A percentile compares a stretch with the other conserved stretches of the same genome.
Conservation (phyloP, 257 asterid species). For the Solanum chiquidenum region DNA sequence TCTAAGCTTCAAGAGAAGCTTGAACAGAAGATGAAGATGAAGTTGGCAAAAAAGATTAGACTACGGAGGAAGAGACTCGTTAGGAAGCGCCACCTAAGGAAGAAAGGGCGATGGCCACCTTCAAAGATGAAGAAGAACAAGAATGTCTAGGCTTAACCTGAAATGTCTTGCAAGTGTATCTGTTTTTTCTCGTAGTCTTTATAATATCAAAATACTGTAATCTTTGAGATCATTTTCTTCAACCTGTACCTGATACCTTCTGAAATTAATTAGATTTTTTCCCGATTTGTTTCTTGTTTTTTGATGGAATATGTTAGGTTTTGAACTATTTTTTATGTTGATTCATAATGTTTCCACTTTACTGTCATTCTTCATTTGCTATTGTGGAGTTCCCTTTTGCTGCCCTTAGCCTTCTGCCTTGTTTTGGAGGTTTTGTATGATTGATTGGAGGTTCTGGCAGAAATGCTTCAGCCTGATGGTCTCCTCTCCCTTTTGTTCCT, state of each 20-base stretch:
- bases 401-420: background rate
- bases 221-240: slow-evolving; percentile 3
- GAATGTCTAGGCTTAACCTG: slow-evolving; percentile 43
- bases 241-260: background rate
- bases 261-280: background rate
- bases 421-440: background rate
- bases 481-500: background rate
- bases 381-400: background rate
- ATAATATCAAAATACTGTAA: background rate
- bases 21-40: slow-evolving; percentile 74
- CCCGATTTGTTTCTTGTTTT: background rate
- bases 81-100: slow-evolving; percentile 84
- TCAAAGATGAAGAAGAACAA: slow-evolving; percentile 90
- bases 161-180: slow-evolving; percentile 24
- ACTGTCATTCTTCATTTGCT: background rate
- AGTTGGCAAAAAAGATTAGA: slow-evolving; percentile 79
- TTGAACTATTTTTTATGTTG: background rate
- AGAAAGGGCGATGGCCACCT: slow-evolving; percentile 98
- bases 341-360: background rate
- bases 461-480: background rate
- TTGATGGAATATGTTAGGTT: background rate
- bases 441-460: background rate
- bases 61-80: slow-evolving; percentile 79
- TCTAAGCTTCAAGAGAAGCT: slow-evolving; percentile 50
- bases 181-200: background rate